A percentile compares a stretch with the other conserved stretches of the same genome.
These are phyloP conservation scores for Alternaria gaisen DNA, from an alignment of 2,329 filamentous ascomycete genomes.

Conservation along the genomic window DNA sequence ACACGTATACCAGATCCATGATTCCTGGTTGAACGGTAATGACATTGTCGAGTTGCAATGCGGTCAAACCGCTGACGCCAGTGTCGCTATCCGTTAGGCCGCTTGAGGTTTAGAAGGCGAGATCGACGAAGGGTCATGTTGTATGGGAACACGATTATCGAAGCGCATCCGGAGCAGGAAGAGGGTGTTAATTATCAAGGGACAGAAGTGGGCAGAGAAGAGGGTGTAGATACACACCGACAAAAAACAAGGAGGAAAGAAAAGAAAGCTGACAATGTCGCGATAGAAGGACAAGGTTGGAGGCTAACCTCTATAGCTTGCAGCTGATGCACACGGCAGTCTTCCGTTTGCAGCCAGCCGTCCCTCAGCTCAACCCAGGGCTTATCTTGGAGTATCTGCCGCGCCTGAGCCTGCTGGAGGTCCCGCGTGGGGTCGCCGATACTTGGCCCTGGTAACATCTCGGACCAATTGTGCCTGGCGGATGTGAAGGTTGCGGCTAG, in stretches of 20 bases:
- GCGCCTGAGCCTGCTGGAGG: slow-evolving; percentile 5
- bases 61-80: slow-evolving; percentile 3
- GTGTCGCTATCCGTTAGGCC: slow-evolving; percentile 25
- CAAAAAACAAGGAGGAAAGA: background rate
- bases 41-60: slow-evolving; percentile 23
- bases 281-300: slow-evolving; percentile 1
- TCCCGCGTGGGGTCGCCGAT: slow-evolving; percentile 10
- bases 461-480: slow-evolving; percentile 4
- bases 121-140: slow-evolving; percentile 34
- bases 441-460: background rate
- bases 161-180: slow-evolving; percentile 10
- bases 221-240: background rate
- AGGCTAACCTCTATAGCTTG: slow-evolving; percentile 15
- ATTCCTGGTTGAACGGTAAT: slow-evolving; percentile 51
- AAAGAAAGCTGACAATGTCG: slow-evolving; percentile 9
- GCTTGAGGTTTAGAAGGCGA: slow-evolving; percentile 16
- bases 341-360: slow-evolving; percentile 3
- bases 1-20: slow-evolving; percentile 59
- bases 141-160: slow-evolving; percentile 4
- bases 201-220: background rate
- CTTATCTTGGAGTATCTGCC: slow-evolving; percentile 11
- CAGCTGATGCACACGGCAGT: slow-evolving; percentile 16
- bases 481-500: background rate
- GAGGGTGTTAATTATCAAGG: background rate
- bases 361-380: background rate